Base-by-base conservation (phyloP, 179 eudicot genomes). In the Spinacia oleracea region DNA sequence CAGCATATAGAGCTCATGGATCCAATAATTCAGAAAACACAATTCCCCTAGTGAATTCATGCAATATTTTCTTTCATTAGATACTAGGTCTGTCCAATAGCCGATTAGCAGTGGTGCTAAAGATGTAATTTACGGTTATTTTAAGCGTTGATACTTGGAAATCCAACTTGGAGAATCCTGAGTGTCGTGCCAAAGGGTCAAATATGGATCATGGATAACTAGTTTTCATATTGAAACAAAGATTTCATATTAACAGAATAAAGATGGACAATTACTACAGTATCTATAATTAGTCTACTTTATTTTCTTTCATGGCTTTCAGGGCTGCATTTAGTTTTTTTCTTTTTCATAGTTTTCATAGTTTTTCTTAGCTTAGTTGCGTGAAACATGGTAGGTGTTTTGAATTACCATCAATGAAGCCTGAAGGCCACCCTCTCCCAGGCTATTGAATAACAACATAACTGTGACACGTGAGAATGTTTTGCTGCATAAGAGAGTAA, bases 371-470 rank as follows among this genome's bases (percentile, higher is more conserved):
- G 40, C 4, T n/a, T 45, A 27, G 27, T 2, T 55, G 11, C 10
- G 6, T 12, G 35, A 40, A 23, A 38, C n/a, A 38, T 71, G 21
- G 18, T 40, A 29, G 51, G 23, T 40, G 15, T 34, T 45, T 60
- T 56, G 71, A 4, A 50, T 65, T 89, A 89, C 94, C 92, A 89
- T 62, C 48, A 88, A 62, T 29, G 87, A 85, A 64, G 86, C 83
- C 46, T 84, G 83, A 75, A 86, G 63, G 38, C 92, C 97, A 23
- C 90, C 87, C 51, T 88, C 88, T 31, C 87, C 88, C 40, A 91
- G 79, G 73, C 94, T 84, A 77, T 83, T 82, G 86, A 91, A 89
- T 81, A 90, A 85, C 59, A 89, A 88, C 42, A 91, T 88, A 31
- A 85, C 11, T 58, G 91, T 85, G 53, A 86, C 84, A 77, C 79